These are phyloP conservation scores for Sporothrix euskadiensis DNA, from an alignment of 2,329 filamentous ascomycete species.

Conservation along the genomic window DNA sequence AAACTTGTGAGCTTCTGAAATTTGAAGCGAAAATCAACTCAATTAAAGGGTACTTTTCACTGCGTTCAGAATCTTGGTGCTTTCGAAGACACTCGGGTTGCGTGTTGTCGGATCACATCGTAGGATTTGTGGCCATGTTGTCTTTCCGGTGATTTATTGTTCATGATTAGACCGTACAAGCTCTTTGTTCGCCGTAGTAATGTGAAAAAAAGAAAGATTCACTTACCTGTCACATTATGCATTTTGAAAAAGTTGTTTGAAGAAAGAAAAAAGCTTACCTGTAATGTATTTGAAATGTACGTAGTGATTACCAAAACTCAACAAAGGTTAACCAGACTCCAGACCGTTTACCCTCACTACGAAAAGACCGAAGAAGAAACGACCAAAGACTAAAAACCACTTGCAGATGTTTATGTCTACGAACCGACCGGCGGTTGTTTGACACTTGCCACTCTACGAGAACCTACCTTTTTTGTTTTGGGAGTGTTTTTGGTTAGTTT, in stretches of 20 bases:
- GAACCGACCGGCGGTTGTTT: conserved; percentile 4
- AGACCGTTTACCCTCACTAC: not conserved
- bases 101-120: too few relatives aligned
- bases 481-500: not conserved
- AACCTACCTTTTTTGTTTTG: not conserved
- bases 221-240: not conserved
- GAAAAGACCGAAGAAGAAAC: not conserved
- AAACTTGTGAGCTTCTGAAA: too few relatives aligned
- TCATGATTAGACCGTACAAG: not conserved
- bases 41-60: too few relatives aligned
- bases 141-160: not conserved
- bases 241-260: not conserved
- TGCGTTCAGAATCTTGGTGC: too few relatives aligned
- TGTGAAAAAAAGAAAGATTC: not conserved
- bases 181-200: not conserved
- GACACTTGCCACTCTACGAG: not conserved
- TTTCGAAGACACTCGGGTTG: too few relatives aligned
- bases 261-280: not conserved
- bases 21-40: too few relatives aligned
- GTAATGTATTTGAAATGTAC: not conserved
- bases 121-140: not conserved
- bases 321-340: not conserved
- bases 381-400: not conserved
- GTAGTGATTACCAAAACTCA: not conserved
- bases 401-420: not conserved